Base-by-base conservation (phyloP, 2,329 filamentous ascomycete genomes). In the Diatrype stigma region DNA sequence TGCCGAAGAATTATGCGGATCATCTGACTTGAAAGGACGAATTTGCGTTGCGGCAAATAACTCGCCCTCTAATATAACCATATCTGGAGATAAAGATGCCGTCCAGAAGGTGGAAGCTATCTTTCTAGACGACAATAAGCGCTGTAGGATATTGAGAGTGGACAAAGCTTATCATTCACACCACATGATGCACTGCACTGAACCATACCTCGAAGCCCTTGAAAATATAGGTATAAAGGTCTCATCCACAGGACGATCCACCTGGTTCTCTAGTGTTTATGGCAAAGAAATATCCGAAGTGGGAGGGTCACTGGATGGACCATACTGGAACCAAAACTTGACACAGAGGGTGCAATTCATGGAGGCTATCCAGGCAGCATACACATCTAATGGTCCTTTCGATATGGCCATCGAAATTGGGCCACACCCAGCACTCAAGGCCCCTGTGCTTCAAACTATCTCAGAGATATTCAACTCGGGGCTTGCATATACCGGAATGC, bases 241-340 rank as follows among this genome's bases (percentile, higher is more conserved):
- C 10, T 10, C 37, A 3, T 7, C 30, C 30, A 17, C 16, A 3
- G 7, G 19, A 10, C 10, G 22, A 3, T 3, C 40, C 2, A 10
- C 19, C 3, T 51, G 48, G 50, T 46, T 46, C 30, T 55, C 50
- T 2, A 50, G 52, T 17, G 47, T 63, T 22, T 12, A 22, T 6
- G 40, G 40, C 14, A 2, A 5, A 19, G 40, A 22, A 2, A 42
- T 23, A 16, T 6, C 3, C 21, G 16, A 26, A 10, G 5, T 37
- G 6, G 12, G 4, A 14, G 37, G 22, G 2, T 12, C 16, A 1
- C 10, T 42, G 12, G 38, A 34, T 2, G 58, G 47, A 6, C 46
- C 55, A 4, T 70, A 71, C 46, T 73, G 70, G 70, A 49, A 48
- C 1, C 53, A 60, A 14, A 73, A 73, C 45, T 59, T 71, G 60